A percentile compares a stretch with the other conserved stretches of the same genome.
Conservation (phyloP, 1,139 yeast genomes). For the Zygosaccharomyces pseudobailii region DNA sequence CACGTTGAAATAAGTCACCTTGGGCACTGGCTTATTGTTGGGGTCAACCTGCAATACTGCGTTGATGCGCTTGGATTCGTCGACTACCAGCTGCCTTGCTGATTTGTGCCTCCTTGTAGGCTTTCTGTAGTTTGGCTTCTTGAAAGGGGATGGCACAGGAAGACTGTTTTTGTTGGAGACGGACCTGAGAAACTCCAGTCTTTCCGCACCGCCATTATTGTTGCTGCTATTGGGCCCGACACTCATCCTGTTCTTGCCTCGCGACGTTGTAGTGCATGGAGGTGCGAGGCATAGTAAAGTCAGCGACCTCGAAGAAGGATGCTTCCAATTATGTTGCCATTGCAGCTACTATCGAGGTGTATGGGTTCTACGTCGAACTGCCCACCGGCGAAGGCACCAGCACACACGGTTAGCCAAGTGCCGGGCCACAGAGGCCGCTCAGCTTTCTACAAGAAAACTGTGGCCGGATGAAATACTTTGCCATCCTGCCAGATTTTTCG, state of each 20-base stretch:
- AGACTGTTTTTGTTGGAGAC: constrained; percentile 23
- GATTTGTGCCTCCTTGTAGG: constrained; percentile 69
- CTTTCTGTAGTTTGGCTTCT: constrained; percentile 47
- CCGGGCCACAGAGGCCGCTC: no score
- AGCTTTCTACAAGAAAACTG: no score
- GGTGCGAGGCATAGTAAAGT: no score
- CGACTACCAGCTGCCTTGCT: constrained; percentile 66
- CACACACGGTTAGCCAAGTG: no score
- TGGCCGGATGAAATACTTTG: no score
- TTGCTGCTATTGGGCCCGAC: background rate
- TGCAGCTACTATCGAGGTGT: no score
- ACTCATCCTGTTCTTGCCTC: background rate
- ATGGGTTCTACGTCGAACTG: no score
- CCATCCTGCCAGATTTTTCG: no score
- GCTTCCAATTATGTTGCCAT: no score
- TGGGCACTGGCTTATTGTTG: constrained; percentile 11
- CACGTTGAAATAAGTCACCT: constrained; percentile 55
- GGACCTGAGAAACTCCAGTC: constrained; percentile 26
- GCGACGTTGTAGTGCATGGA: background rate
- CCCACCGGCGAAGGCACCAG: no score
- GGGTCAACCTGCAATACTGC: constrained; percentile 12
- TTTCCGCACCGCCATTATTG: constrained; percentile 9
- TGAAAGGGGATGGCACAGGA: constrained; percentile 40
- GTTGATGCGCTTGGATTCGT: constrained; percentile 50
- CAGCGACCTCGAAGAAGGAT: no score